Evolutionary conservation across 805 yeast species (phyloP).

Genomic region (Allodekkera sacchari): DNA sequence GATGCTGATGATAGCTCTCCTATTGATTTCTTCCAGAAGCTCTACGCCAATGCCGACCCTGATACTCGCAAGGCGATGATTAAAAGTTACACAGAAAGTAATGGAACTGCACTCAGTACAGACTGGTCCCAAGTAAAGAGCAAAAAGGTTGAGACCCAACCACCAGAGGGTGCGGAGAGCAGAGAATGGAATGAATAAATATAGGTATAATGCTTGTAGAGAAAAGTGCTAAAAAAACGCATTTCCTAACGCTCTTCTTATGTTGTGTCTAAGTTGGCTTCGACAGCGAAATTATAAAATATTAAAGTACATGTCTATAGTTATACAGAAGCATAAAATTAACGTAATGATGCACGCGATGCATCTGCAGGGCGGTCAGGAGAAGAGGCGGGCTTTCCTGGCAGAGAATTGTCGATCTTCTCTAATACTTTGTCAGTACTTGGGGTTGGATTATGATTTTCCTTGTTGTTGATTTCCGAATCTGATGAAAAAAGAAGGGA

Average conservation of each 20-base stretch:
- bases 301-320: neutral
- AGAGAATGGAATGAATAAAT: slow-evolving; percentile 39
- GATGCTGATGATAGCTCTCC: slow-evolving; percentile 36
- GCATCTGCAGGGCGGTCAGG: too few species aligned
- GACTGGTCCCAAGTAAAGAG: slow-evolving; percentile 83
- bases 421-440: too few species aligned
- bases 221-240: neutral
- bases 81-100: slow-evolving; percentile 90
- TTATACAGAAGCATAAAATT: neutral
- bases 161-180: slow-evolving; percentile 69
- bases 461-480: slow-evolving; percentile 4
- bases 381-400: too few species aligned
- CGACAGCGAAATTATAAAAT: too few species aligned
- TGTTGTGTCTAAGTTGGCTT: too few species aligned
- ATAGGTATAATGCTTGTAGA: too few species aligned
- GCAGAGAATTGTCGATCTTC: too few species aligned
- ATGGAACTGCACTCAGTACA: slow-evolving; percentile 89
- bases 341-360: too few species aligned
- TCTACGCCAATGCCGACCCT: slow-evolving; percentile 75
- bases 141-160: slow-evolving; percentile 53
- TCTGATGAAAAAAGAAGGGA: slow-evolving; percentile 3
- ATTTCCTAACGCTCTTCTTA: too few species aligned
- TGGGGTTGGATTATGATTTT: too few species aligned
- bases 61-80: slow-evolving; percentile 91
- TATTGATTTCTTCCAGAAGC: slow-evolving; percentile 62